Evolutionary conservation across 768 basidiomycete species (phyloP).

Genomic region (Leccinum longicurvipes): DNA sequence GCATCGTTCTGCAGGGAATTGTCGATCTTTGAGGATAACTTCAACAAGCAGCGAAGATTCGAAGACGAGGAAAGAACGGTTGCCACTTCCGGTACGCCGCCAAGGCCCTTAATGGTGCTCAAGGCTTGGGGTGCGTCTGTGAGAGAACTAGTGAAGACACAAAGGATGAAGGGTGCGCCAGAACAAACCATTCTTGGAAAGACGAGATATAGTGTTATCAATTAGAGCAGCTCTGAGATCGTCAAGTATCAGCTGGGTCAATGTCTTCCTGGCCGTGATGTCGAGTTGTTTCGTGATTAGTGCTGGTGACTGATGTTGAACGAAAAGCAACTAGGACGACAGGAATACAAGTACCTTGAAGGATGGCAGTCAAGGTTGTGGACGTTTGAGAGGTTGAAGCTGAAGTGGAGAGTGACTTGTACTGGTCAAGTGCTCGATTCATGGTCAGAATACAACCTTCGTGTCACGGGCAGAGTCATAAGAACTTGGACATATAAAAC

Average conservation of each 20-base stretch:
- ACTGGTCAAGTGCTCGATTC: constrained; percentile 16
- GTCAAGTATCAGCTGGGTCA: constrained; percentile 55
- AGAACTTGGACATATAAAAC: too few species aligned
- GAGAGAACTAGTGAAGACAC: not conserved
- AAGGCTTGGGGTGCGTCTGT: constrained; percentile 69
- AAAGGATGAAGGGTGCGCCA: not conserved
- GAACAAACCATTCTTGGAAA: constrained; percentile 54
- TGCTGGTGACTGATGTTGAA: constrained; percentile 13
- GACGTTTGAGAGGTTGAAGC: constrained; percentile 7
- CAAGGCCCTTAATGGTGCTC: constrained; percentile 70
- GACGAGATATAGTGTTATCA: constrained; percentile 42
- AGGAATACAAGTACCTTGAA: constrained; percentile 9
- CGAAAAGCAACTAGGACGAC: constrained; percentile 6
- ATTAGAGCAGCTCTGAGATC: constrained; percentile 47
- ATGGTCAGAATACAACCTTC: constrained; percentile 1
- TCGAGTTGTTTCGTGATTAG: constrained; percentile 27
- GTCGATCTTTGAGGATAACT: constrained; percentile 49
- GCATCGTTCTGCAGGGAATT: constrained; percentile 64
- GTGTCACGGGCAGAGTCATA: too few species aligned
- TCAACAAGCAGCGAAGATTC: constrained; percentile 57
- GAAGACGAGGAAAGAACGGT: constrained; percentile 49
- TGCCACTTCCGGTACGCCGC: constrained; percentile 68
- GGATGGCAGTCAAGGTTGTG: constrained; percentile 13
- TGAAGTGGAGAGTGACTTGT: constrained; percentile 14
- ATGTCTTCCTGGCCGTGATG: constrained; percentile 44